phyloP scores from a whole-genome alignment of 2,329 filamentous ascomycete species.

The Arachnopeziza araneosa region DNA sequence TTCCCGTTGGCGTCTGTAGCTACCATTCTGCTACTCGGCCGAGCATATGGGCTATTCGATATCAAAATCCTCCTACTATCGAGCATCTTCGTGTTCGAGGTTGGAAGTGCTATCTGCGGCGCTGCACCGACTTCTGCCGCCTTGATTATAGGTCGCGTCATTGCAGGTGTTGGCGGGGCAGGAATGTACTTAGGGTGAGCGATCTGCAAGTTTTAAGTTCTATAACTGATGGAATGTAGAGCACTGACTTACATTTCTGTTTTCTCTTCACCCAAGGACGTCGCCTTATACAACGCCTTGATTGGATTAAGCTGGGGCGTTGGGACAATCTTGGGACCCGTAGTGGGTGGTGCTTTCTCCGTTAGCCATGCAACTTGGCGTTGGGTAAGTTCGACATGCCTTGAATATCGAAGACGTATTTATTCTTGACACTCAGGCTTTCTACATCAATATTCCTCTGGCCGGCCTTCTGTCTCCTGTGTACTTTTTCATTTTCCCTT shows the following conservation, averaged over 20 bases:
- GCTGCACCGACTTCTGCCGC: slow-evolving; percentile 31
- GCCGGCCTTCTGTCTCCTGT: slow-evolving; percentile 25
- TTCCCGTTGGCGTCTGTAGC: slow-evolving; percentile 32
- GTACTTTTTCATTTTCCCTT: slow-evolving; percentile 19
- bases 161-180: slow-evolving; percentile 36
- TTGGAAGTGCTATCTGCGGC: slow-evolving; percentile 27
- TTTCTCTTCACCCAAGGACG: slow-evolving; percentile 29
- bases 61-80: slow-evolving; percentile 20
- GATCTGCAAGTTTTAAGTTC: too few species aligned
- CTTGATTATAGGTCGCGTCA: slow-evolving; percentile 40
- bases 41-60: slow-evolving; percentile 20
- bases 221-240: background rate
- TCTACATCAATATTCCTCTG: slow-evolving; percentile 27
- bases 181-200: slow-evolving; percentile 36
- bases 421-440: slow-evolving; percentile 1
- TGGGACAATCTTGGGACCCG: slow-evolving; percentile 28
- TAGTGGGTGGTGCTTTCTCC: slow-evolving; percentile 33
- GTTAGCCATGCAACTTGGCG: slow-evolving; percentile 30
- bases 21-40: slow-evolving; percentile 26
- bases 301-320: slow-evolving; percentile 33
- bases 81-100: slow-evolving; percentile 15
- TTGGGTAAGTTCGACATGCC: slow-evolving; percentile 17
- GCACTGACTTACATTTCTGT: slow-evolving; percentile 27
- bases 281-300: slow-evolving; percentile 29
- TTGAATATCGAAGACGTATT: too few species aligned